Base-by-base conservation (phyloP, 31 red algal genomes). In the Endocladia muricata region DNA sequence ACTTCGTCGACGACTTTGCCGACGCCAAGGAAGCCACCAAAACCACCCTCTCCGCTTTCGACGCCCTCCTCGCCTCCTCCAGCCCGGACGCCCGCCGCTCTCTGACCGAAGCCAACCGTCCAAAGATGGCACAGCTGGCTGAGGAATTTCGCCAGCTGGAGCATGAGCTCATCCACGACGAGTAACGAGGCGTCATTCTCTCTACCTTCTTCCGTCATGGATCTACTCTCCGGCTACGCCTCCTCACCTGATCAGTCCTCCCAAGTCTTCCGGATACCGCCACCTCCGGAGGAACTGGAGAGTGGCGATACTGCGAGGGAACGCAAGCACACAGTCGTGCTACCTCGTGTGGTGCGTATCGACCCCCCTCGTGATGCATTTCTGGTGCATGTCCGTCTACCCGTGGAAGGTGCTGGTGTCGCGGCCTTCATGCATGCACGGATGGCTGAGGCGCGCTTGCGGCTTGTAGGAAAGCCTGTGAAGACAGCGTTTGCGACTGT, bases 11-110 rank as follows among this genome's bases (percentile, higher is more conserved):
- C 74, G 84, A 88, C 44, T 88, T 88, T 36, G 22, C 63, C 4
- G 84, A 88, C 63, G 84, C 84, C 54, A 88, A 88, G 55, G n/a
- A 44, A 44, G 84, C 74, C 73, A 88, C 84, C 2, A 7, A 78
- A 22, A 35, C 63, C 15, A 88, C 84, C 3, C 55, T 88, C 2
- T 15, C 51, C 23, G 84, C 84, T 23, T 88, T 88, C 52, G 55
- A 79, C n/a, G 52, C 13, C 3, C 74, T 88, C 4, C 51, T 63
- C 43, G 49, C 19, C 19, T n/a, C 51, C 4, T 51, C 63, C 26
- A 61, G 42, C 0, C 49, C 74, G 2, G 47, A 88, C 29, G 37
- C 72, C 39, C 44, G 85, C 30, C 33, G 41, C n/a, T 72, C 85
- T 19, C 49, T 88, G 15, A 34, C 81, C 34, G 85, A 55, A 22